Evolutionary conservation across 257 asterid genomes (phyloP), one percentile per base, ranked within the genome.

Genomic region (Ballota nigra): DNA sequence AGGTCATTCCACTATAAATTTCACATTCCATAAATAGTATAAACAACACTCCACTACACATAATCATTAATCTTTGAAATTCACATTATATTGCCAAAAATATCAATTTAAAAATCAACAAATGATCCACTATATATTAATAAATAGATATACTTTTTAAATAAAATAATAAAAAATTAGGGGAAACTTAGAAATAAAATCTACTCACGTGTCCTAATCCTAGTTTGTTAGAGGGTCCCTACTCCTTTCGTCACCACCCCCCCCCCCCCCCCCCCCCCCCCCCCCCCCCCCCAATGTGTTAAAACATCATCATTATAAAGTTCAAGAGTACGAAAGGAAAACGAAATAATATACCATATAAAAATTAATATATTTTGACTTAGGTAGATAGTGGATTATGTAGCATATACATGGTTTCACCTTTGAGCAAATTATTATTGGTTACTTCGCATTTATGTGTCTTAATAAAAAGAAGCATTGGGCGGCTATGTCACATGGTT

Each of bases 241-340:
- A 45, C 62, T 24, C 47, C 47, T n/a, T 40, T 10, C 3, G 52
- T 62, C 49, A n/a, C n/a, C n/a, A n/a, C n/a, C n/a, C n/a, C n/a
- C n/a, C n/a, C n/a, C n/a, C n/a, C n/a, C n/a, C n/a, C n/a, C n/a
- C n/a, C n/a, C n/a, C n/a, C n/a, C n/a, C n/a, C n/a, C n/a, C n/a
- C n/a, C n/a, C n/a, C n/a, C n/a, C n/a, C n/a, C n/a, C n/a, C 62
- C 52, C 78, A 82, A 79, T 73, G 84, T 86, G 87, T 66, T 45
- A 58, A 33, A 69, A 43, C 53, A 70, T 64, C 80, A 76, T 70
- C 72, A 73, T 40, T 15, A 71, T 70, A 56, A 41, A 63, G 58
- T 47, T 75, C n/a, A 45, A 19, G n/a, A 8, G 8, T 8, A 12
- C 0, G 23, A 18, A 33, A 60, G 6, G 56, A 66, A 26, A 23